These are phyloP conservation scores for Suhomyces atakaporum DNA, from an alignment of 1,139 yeast genomes.

Conservation along the genomic window DNA sequence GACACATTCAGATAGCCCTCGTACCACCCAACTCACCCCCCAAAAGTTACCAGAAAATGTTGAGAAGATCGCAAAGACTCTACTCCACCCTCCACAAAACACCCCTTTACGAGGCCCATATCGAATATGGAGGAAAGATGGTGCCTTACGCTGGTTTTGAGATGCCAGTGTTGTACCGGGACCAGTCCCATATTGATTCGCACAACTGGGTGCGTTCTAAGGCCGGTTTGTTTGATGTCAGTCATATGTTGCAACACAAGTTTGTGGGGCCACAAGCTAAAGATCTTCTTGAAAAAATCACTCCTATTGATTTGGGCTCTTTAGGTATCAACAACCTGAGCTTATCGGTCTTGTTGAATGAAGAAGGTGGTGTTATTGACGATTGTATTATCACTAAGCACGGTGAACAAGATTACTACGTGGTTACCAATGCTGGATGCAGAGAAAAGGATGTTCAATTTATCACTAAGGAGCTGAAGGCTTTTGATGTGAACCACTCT, in stretches of 20 bases:
- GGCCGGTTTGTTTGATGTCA: constrained; percentile 92
- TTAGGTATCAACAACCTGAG: constrained; percentile 65
- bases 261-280: constrained; percentile 69
- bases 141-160: constrained; percentile 94
- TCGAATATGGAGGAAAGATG: constrained; percentile 80
- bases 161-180: constrained; percentile 89
- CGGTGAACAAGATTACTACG: constrained; percentile 71
- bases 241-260: constrained; percentile 94
- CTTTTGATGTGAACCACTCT: constrained; percentile 54
- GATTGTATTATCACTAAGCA: constrained; percentile 91
- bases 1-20: too few relatives aligned
- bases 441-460: constrained; percentile 76
- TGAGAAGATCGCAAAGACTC: constrained; percentile 18
- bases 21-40: too few relatives aligned
- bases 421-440: constrained; percentile 98
- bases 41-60: too few relatives aligned
- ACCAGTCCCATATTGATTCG: constrained; percentile 84
- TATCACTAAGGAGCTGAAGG: constrained; percentile 52
- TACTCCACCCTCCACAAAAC: constrained; percentile 56
- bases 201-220: constrained; percentile 90
- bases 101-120: constrained; percentile 80
- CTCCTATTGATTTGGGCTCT: constrained; percentile 76
- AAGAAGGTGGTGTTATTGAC: constrained; percentile 82
- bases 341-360: constrained; percentile 75
- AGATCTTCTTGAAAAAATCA: constrained; percentile 71